Evolutionary conservation across 73 alveolate species (phyloP).

Genomic region (Tetrahymena malaccensis): DNA sequence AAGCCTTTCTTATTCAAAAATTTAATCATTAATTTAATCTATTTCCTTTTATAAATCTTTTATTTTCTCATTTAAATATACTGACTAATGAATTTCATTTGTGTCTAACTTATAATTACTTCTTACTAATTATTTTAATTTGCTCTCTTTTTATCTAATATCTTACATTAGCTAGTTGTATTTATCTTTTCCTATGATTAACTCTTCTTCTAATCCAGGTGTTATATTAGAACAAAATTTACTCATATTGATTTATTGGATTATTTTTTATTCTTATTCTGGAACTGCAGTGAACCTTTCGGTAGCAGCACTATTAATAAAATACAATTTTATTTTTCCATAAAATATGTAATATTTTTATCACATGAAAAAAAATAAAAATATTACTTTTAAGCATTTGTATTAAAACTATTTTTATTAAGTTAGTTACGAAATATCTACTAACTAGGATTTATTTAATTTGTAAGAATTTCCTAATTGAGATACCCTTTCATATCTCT

Average conservation of each 20-base stretch:
- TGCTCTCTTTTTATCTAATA: background rate
- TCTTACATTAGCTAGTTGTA: background rate
- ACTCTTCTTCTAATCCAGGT: background rate
- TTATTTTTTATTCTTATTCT: background rate
- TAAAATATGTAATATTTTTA: background rate
- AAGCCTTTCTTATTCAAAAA: background rate
- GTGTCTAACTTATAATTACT: background rate
- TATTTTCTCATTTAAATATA: background rate
- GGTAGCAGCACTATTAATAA: background rate
- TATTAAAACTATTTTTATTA: background rate
- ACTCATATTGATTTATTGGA: background rate
- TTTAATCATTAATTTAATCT: background rate
- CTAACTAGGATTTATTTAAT: background rate
- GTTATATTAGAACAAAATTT: background rate
- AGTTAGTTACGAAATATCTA: background rate
- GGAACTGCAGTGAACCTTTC: background rate
- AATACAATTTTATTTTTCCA: background rate
- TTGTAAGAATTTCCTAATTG: background rate
- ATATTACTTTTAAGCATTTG: background rate
- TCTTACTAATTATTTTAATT: background rate
- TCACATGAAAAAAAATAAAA: background rate
- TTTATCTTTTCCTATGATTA: background rate
- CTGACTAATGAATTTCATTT: background rate
- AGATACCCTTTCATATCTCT: background rate
- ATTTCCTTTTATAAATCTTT: background rate